Evolutionary conservation across 1,284 basidiomycete genomes (phyloP).

Genomic region (Sporisorium scitamineum): DNA sequence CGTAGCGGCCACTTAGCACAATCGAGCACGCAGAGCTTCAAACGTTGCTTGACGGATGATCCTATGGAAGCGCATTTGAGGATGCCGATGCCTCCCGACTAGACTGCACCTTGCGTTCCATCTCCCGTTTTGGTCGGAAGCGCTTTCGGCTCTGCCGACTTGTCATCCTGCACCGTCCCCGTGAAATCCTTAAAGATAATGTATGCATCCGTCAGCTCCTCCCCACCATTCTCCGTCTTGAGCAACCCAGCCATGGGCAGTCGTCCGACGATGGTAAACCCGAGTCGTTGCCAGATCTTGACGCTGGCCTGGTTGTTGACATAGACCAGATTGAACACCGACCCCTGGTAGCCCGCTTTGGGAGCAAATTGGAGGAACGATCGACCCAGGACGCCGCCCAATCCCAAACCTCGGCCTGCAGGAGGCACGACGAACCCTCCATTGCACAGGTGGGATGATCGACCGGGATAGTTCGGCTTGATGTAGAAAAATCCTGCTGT

Average conservation of each 20-base stretch:
- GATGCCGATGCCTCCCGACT: no score
- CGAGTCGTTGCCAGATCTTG: slow-evolving; percentile 85
- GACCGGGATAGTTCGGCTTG: slow-evolving; percentile 73
- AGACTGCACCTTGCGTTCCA: slow-evolving; percentile 23
- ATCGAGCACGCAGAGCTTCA: background rate
- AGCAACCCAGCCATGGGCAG: slow-evolving; percentile 88
- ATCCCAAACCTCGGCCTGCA: slow-evolving; percentile 76
- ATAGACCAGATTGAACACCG: slow-evolving; percentile 94
- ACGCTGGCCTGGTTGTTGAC: slow-evolving; percentile 81
- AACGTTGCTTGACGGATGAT: no score
- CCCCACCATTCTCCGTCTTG: slow-evolving; percentile 72
- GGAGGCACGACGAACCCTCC: slow-evolving; percentile 88
- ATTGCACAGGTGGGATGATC: slow-evolving; percentile 91
- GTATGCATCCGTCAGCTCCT: slow-evolving; percentile 88
- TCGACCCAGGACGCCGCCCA: slow-evolving; percentile 80
- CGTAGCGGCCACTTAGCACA: background rate
- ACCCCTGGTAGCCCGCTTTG: slow-evolving; percentile 78
- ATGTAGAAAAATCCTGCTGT: slow-evolving; percentile 79
- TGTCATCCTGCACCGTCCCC: slow-evolving; percentile 20
- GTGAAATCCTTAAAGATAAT: slow-evolving; percentile 84
- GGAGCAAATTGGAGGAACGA: slow-evolving; percentile 83
- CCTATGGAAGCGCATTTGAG: no score
- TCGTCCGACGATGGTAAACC: slow-evolving; percentile 83
- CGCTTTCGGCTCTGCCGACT: slow-evolving; percentile 9
- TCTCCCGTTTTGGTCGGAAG: slow-evolving; percentile 12